Evolutionary conservation across 805 yeast species (phyloP), one percentile per base, ranked within the genome.

Genomic region (Metschnikowia lochheadii): DNA sequence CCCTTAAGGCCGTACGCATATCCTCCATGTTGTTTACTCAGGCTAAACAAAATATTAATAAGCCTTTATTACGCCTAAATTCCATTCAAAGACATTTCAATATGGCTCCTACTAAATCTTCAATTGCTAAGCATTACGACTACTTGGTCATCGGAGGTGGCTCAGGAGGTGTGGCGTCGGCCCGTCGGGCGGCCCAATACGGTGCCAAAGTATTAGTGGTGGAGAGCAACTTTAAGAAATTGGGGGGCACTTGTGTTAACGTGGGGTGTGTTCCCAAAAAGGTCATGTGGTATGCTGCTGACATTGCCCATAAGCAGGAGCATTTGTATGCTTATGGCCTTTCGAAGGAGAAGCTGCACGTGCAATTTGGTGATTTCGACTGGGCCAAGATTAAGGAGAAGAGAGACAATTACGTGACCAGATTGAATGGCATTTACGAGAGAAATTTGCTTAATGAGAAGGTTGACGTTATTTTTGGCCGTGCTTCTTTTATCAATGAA

Each of bases 221-320:
- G 48, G 99, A 94, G 69, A 82, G 88, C 38, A 81, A 82, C 48
- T 84, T 77, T 56, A 58, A 69, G 47, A 69, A 68, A 60, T 79
- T 94, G 70, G 99, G 99, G 52, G 99, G 99, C 29, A 94, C 99
- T 39, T 94, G 99, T 79, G 99, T 94, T 55, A 94, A 94, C 67
- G 98, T 92, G 40, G 99, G 99, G 18, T 94, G 99, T 78, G 99
- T 94, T 44, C 99, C 99, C 44, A 94, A 94, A 77, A 94, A 94
- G 68, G 89, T 94, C 42, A 91, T 94, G 97, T 94, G 99, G 99
- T 85, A 91, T 61, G 97, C 97, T 10, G 84, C 94, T 31, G 97
- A 91, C 61, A 70, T 89, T 67, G 97, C 97, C 17, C 79, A 80
- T 55, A 84, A 83, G 63, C 73, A 87, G 53, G 71, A 76, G 40